Evolutionary conservation across 805 yeast genomes (phyloP).

Genomic region (Saccharomyces paradoxus): DNA sequence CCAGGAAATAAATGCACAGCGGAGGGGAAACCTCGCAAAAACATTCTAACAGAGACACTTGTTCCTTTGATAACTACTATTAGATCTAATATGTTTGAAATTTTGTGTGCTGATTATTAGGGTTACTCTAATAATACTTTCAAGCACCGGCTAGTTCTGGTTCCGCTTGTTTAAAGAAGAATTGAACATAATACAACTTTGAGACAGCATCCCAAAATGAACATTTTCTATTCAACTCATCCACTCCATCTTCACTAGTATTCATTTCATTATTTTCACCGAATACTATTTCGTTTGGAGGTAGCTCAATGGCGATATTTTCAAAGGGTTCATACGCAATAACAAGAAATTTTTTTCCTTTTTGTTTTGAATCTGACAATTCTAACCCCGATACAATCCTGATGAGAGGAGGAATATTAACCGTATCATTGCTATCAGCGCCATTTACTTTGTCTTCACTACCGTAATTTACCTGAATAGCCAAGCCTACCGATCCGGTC

Average conservation of each 20-base stretch:
- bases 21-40: neutral
- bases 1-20: neutral
- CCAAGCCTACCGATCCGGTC: slow-evolving; percentile 53
- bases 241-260: slow-evolving; percentile 31
- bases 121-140: neutral
- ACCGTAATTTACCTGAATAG: slow-evolving; percentile 52
- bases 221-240: slow-evolving; percentile 37
- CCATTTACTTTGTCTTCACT: slow-evolving; percentile 32
- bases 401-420: slow-evolving; percentile 43
- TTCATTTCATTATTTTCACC: slow-evolving; percentile 21
- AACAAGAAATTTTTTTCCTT: slow-evolving; percentile 50
- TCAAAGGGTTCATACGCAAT: slow-evolving; percentile 89
- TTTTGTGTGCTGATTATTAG: neutral
- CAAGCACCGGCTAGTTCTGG: neutral
- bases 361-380: slow-evolving; percentile 43
- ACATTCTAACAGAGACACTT: too few relatives aligned
- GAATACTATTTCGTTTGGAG: slow-evolving; percentile 37
- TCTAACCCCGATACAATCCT: slow-evolving; percentile 76
- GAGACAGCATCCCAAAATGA: slow-evolving; percentile 68
- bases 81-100: neutral
- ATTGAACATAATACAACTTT: slow-evolving; percentile 60
- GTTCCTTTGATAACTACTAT: neutral
- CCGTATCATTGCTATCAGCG: slow-evolving; percentile 9
- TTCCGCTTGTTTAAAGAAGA: slow-evolving; percentile 37
- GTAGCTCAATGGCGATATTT: slow-evolving; percentile 67